phyloP scores from a whole-genome alignment of 2,329 filamentous ascomycete species.

The Xylariaceae sp. region DNA sequence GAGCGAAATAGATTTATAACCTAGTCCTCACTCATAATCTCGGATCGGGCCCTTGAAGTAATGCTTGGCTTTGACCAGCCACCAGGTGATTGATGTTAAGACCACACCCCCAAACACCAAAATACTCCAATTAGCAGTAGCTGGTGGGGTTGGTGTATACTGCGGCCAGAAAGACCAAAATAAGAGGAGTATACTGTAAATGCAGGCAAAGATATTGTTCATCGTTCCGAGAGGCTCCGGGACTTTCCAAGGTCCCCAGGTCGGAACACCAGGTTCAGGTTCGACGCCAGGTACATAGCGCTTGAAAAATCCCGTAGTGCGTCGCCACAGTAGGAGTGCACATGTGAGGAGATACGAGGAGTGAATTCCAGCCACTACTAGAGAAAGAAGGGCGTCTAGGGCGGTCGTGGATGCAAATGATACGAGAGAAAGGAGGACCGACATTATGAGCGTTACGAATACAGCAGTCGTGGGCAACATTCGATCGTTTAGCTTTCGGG shows the following conservation, averaged over 20 bases:
- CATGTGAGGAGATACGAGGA: constrained; percentile 40
- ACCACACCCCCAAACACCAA: constrained; percentile 40
- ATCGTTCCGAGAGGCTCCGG: constrained; percentile 46
- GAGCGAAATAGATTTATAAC: too few species aligned
- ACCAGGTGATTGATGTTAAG: constrained; percentile 45
- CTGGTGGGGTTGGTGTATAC: constrained; percentile 27
- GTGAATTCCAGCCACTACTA: constrained; percentile 41
- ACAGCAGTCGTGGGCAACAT: constrained; percentile 22
- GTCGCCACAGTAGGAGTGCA: constrained; percentile 38
- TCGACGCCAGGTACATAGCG: constrained; percentile 9
- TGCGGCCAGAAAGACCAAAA: constrained; percentile 55
- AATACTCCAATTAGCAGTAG: constrained; percentile 46
- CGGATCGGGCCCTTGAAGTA: constrained; percentile 46
- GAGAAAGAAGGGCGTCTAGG: constrained; percentile 43
- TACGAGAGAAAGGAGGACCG: constrained; percentile 25
- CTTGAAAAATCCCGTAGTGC: constrained; percentile 29
- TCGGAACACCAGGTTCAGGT: constrained; percentile 5
- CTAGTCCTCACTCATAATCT: too few species aligned
- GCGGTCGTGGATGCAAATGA: constrained; percentile 29
- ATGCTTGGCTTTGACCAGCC: constrained; percentile 38
- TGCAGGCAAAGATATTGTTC: constrained; percentile 52
- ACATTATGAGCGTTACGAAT: constrained; percentile 16
- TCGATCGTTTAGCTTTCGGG: constrained; percentile 19
- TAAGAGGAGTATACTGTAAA: constrained; percentile 50
- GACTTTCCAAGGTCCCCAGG: constrained; percentile 54